These are phyloP conservation scores for Delonix regia DNA, from an alignment of 306 rosid genomes.

Conservation along the genomic window DNA sequence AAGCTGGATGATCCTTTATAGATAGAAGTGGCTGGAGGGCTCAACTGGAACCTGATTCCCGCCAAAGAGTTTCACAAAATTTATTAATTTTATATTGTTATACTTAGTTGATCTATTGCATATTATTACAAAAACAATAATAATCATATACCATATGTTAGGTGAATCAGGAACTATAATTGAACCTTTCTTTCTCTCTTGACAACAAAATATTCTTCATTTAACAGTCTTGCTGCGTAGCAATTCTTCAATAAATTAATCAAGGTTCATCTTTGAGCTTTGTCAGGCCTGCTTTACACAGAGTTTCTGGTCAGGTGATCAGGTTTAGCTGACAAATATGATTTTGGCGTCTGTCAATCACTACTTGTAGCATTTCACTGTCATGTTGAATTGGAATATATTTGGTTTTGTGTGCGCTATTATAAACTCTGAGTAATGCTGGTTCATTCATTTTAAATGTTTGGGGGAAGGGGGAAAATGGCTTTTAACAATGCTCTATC, in stretches of 20 bases:
- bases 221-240: not conserved
- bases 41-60: not conserved
- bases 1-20: slow-evolving; percentile 11
- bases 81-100: not conserved
- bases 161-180: not conserved
- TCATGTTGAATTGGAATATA: not conserved
- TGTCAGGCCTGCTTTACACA: no score
- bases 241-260: no score
- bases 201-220: not conserved
- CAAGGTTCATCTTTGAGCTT: no score
- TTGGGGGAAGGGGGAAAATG: not conserved
- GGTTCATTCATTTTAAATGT: no score
- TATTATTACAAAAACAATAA: no score
- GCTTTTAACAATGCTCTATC: not conserved
- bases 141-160: no score
- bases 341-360: no score
- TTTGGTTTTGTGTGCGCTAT: not conserved
- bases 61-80: slow-evolving; percentile 31
- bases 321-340: no score
- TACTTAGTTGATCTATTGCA: not conserved
- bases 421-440: not conserved
- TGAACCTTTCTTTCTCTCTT: not conserved
- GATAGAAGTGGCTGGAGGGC: slow-evolving; percentile 9
- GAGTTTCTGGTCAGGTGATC: no score
- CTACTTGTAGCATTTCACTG: no score